Conservation (phyloP, 1,139 yeast species). For the Debaryomycetaceae sp. region DNA sequence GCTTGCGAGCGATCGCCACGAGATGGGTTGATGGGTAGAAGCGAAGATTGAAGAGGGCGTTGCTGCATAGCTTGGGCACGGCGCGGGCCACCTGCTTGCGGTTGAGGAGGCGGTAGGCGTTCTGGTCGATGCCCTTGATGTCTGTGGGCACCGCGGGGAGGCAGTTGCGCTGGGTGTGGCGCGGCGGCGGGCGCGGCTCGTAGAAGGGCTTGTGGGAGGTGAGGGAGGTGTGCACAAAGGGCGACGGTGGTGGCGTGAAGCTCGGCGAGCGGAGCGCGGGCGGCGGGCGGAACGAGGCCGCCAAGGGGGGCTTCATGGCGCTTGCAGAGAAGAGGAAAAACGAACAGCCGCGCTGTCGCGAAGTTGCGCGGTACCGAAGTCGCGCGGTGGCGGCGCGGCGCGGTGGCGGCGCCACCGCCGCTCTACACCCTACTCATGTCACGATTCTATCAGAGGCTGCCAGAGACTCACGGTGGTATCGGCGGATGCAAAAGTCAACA, state of each 20-base stretch:
- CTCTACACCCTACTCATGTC: too few relatives aligned
- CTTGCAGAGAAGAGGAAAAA: too few relatives aligned
- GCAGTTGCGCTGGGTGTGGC: conserved; percentile 4
- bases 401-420: too few relatives aligned
- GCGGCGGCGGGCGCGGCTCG: conserved; percentile 5
- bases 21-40: conserved; percentile 25
- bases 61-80: conserved; percentile 19
- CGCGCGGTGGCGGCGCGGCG: too few relatives aligned
- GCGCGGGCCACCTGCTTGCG: conserved; percentile 12
- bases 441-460: conserved; percentile 23
- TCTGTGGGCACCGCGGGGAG: conserved; percentile 30
- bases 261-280: too few relatives aligned
- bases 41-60: conserved; percentile 21
- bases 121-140: conserved; percentile 34
- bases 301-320: too few relatives aligned
- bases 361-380: too few relatives aligned
- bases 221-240: background rate
- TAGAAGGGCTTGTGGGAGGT: conserved; percentile 4
- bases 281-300: too few relatives aligned
- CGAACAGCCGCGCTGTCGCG: too few relatives aligned
- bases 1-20: conserved; percentile 28
- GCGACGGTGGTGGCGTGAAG: too few relatives aligned
- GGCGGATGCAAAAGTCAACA: conserved; percentile 76
- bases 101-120: conserved; percentile 17
- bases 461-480: conserved; percentile 50